Base-by-base conservation (phyloP, 2,329 filamentous ascomycete species). In the Colletotrichum sp. region DNA sequence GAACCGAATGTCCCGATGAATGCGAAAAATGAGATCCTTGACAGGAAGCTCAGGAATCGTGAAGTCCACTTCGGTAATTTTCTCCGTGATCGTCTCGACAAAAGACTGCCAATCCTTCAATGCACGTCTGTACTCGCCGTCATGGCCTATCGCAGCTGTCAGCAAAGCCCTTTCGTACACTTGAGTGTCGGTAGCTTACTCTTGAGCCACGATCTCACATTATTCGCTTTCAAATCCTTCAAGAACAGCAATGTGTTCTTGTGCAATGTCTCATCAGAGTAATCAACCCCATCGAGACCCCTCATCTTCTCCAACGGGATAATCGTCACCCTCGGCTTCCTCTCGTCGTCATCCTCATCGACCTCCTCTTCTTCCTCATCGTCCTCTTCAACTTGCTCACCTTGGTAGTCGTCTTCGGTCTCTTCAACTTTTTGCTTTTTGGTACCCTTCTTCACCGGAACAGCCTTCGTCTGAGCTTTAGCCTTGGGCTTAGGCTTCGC, bases 1-100 rank as follows among this genome's bases (percentile, higher is more conserved):
- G 85, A 98, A 98, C 71, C 96, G 92, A 59, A 97, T 90, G 80
- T 98, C 96, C 79, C 96, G 90, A 84, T 98, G 95, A 75, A 98
- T 97, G 76, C 96, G 93, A 83, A 96, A 98, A 64, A 95, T 92
- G 79, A 98, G 87, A 82, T 98, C 96, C 83, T 98, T 97, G 70
- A 93, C 88, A 2, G 96, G 96, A 26, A 98, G 87, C 80, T 98
- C 95, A 1, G 96, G 96, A 57, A 98, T 92, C 1, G 95, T 98
- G 71, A 94, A 92, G 82, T 98, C 96, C 52, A 90, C 88, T 74
- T 93, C 92, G 24, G 91, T 90, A 70, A 98, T 89, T 77, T 92
- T 93, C 76, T 93, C 88, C 1, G 94, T 94, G 52, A 97, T 87
- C 12, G 88, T 88, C 79, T 94, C 93, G 43, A 97, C 91, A 80